These are phyloP conservation scores for Lipomyces yamanashiensis DNA, from an alignment of 805 yeast genomes.

Conservation along the genomic window DNA sequence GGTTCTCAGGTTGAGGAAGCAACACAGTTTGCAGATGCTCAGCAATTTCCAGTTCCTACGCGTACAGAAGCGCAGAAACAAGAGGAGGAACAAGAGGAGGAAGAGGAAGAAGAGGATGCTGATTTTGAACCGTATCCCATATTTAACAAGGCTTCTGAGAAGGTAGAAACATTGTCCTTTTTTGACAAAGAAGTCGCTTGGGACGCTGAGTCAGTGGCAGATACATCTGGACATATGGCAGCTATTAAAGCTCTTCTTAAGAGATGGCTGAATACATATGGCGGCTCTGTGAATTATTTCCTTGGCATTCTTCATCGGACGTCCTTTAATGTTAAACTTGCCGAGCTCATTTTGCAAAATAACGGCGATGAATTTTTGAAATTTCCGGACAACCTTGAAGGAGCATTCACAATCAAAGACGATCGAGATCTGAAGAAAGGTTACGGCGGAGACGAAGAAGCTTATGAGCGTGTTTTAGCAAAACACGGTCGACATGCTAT, in stretches of 20 bases:
- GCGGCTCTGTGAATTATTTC: background rate
- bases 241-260: background rate
- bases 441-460: slow-evolving; percentile 18
- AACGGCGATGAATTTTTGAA: background rate
- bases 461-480: background rate
- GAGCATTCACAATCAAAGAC: slow-evolving; percentile 21
- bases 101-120: background rate
- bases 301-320: slow-evolving; percentile 21
- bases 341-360: slow-evolving; percentile 3
- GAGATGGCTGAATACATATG: background rate
- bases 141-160: background rate
- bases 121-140: slow-evolving; percentile 5
- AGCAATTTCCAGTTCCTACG: background rate
- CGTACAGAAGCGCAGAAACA: background rate
- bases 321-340: background rate
- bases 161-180: background rate
- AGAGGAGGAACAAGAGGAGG: background rate
- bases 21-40: background rate
- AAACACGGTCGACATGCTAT: slow-evolving; percentile 17
- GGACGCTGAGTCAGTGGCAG: background rate
- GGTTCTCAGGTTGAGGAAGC: background rate
- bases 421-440: slow-evolving; percentile 14
- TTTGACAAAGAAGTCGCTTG: background rate
- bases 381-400: slow-evolving; percentile 9
- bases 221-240: background rate